Evolutionary conservation across 2,329 filamentous ascomycete genomes (phyloP).

Genomic region (Pseudocercospora crystallina): DNA sequence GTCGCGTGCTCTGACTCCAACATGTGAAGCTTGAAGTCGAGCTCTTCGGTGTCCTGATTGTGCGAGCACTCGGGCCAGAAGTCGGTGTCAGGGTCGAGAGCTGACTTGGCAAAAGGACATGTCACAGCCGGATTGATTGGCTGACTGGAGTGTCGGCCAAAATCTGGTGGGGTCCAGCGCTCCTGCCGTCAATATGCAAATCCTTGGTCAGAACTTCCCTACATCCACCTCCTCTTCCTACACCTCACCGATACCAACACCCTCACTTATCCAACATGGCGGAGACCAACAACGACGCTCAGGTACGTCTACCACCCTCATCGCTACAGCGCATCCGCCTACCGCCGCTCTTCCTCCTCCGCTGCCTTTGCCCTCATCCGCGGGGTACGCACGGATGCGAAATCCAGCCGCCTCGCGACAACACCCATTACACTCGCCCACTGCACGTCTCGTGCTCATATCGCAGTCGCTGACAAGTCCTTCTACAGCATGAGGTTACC

Average conservation of each 20-base stretch:
- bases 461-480: slow-evolving; percentile 14
- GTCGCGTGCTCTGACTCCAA: neutral
- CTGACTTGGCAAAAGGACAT: too few relatives aligned
- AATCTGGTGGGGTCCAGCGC: too few relatives aligned
- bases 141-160: too few relatives aligned
- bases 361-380: neutral
- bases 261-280: slow-evolving; percentile 58
- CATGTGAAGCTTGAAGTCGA: neutral
- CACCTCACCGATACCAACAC: slow-evolving; percentile 34
- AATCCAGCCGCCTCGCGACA: slow-evolving; percentile 6
- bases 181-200: too few relatives aligned
- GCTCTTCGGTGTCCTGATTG: neutral
- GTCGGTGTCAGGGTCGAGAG: too few relatives aligned
- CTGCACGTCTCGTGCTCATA: slow-evolving; percentile 6
- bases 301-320: slow-evolving; percentile 50
- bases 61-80: neutral
- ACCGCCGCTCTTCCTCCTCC: neutral
- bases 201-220: neutral
- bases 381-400: slow-evolving; percentile 8
- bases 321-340: neutral
- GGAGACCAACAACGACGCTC: slow-evolving; percentile 53
- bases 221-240: slow-evolving; percentile 34
- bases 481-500: slow-evolving; percentile 57
- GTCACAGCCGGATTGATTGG: too few relatives aligned
- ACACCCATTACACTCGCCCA: neutral